Evolutionary conservation across 2,329 filamentous ascomycete genomes (phyloP), one percentile per base, ranked within the genome.

Genomic region (Sclerotiophoma versabilis): DNA sequence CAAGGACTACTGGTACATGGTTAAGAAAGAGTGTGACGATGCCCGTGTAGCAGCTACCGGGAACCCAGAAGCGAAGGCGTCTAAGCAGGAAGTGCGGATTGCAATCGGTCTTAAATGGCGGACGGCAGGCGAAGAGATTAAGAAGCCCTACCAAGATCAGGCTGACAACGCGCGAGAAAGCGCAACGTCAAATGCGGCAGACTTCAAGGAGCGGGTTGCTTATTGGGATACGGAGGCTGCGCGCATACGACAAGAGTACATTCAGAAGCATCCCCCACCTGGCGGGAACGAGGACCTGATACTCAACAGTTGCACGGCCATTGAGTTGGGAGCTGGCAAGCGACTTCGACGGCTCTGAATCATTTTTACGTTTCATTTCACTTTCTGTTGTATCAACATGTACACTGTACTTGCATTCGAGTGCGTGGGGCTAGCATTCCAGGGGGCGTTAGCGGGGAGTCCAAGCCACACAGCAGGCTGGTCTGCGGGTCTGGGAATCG

Each of bases 81-180:
- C 81, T 2, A 81, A 84, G 34, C 83, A 87, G 66, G 91, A 96
- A 68, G 90, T 98, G 50, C 90, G 95, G 27, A 85, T 87, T 44
- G 91, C 92, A 72, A 85, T 95, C 9, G 93, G 93, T 23, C 88
- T 89, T 70, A 93, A 95, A 87, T 99, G 95, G 95, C 91, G 89
- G 64, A 89, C 90, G 43, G 87, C 90, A 0, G 76, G 82, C 1
- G 81, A 86, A 5, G 89, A 90, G 37, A 83, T 87, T 63, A 91
- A 89, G 68, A 83, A 84, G 69, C 93, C 92, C 0, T 98, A 90
- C 68, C 83, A 93, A 42, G 87, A 92, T 23, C 83, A 88, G 71
- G 90, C 90, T 4, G 82, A 87, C 49, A 82, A 82, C 46, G 88
- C 91, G 62, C 93, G 93, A 71, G 80, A 83, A 52, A 80, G 76